Evolutionary conservation across 2,329 filamentous ascomycete genomes (phyloP).

Genomic region (Fusarium sp.): DNA sequence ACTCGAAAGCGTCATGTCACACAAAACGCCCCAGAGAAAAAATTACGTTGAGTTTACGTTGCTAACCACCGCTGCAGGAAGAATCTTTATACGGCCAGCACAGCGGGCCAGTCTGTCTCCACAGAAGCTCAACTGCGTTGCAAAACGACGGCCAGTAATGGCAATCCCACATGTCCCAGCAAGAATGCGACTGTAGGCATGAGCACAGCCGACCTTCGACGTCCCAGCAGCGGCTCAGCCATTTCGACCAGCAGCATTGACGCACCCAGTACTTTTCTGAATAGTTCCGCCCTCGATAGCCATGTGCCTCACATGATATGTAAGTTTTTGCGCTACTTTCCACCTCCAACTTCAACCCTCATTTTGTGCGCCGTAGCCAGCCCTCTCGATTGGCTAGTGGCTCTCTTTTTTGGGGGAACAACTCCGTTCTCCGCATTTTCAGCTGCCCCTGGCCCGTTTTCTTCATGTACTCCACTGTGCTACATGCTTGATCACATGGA

Average conservation of each 20-base stretch:
- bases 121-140: constrained; percentile 61
- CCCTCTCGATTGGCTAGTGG: constrained; percentile 33
- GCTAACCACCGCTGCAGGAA: constrained; percentile 54
- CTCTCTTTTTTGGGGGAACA: constrained; percentile 39
- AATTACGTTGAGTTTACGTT: constrained; percentile 21
- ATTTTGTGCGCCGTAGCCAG: constrained; percentile 29
- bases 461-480: constrained; percentile 41
- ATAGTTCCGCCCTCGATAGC: constrained; percentile 51
- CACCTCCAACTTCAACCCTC: constrained; percentile 23
- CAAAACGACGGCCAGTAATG: constrained; percentile 51
- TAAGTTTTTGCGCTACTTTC: constrained; percentile 51
- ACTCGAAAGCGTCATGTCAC: constrained; percentile 37
- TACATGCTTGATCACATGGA: constrained; percentile 43
- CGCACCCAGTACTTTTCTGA: constrained; percentile 42
- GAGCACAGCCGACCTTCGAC: constrained; percentile 53
- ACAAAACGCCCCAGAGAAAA: background rate
- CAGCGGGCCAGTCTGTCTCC: constrained; percentile 50
- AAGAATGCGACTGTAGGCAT: constrained; percentile 25
- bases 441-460: constrained; percentile 38
- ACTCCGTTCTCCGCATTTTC: constrained; percentile 47
- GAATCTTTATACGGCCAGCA: constrained; percentile 56
- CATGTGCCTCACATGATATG: constrained; percentile 62
- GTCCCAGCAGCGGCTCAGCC: constrained; percentile 52
- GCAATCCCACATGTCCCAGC: constrained; percentile 33
- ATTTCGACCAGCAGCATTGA: constrained; percentile 50